Base-by-base conservation (phyloP, 495 filamentous ascomycete genomes). In the Articulospora tetracladia region DNA sequence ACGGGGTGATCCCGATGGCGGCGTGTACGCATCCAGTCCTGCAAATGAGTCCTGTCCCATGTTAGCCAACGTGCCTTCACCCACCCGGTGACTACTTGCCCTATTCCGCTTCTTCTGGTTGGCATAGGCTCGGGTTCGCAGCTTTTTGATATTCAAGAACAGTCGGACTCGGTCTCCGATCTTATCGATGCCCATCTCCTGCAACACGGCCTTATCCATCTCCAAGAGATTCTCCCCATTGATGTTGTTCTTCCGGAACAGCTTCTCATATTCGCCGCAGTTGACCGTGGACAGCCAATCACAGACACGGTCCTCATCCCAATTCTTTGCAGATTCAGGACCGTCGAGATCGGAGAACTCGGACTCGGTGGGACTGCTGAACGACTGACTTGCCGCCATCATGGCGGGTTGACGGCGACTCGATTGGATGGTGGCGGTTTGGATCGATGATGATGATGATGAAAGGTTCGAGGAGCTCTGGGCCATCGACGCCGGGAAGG, bases 171-270 rank as follows among this genome's bases (percentile, higher is more conserved):
- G 85, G 73, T 99, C 95, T 51, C 94, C 94, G 57, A 99, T 88
- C 73, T 97, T 99, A 64, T 97, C 96, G 62, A 99, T 91, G 25
- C 94, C 94, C 84, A 99, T 93, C 68, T 99, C 94, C 73, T 98
- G 95, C 58, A 99, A 81, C 49, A 94, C 91, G 54, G 89, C 86
- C 76, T 97, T 95, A 70, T 99, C 94, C 73, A 96, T 93, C 73
- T 99, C 94, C 58, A 99, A 81, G 44, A 99, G 78, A 68, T 95
- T 97, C 72, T 95, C 92, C 55, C 94, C 94, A 68, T 92, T 98
- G 76, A 99, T 96, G 69, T 97, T 89, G 68, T 99, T 96, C 59
- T 84, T 85, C 77, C 87, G 86, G 68, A 99, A 99, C 27, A 97
- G 72, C 61, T 88, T 83, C 69, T 96, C 91, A 74, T 99, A 98